phyloP scores from a whole-genome alignment of 225 moss, liverwort and hornwort genomes.

The Bryum argenteum region DNA sequence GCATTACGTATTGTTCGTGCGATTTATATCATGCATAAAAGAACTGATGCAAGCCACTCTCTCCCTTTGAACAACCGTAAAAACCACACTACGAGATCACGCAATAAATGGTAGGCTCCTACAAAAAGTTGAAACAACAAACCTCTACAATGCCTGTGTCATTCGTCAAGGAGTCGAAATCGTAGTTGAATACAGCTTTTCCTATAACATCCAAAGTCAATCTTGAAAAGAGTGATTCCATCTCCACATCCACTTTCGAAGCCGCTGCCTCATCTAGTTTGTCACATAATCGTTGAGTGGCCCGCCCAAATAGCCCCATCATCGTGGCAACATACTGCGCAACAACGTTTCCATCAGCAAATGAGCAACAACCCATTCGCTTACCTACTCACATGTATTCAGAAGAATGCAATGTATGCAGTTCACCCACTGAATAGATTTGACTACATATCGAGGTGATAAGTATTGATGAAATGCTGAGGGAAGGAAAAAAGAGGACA shows the following conservation, averaged over 20 bases:
- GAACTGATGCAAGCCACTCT: conserved; percentile 3
- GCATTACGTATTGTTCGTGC: background rate
- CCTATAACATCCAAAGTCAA: conserved; percentile 88
- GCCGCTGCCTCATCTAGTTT: conserved; percentile 64
- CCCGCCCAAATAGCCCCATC: conserved; percentile 68
- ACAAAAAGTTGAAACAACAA: conserved; percentile 9
- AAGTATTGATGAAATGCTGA: background rate
- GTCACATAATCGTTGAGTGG: conserved; percentile 66
- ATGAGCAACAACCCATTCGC: background rate
- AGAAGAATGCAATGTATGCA: background rate
- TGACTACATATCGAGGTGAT: background rate
- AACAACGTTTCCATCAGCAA: conserved; percentile 27
- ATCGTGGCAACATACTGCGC: conserved; percentile 81
- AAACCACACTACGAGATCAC: too few species aligned
- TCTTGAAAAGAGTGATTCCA: conserved; percentile 83
- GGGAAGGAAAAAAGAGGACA: background rate
- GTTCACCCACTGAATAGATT: background rate
- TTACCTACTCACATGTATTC: background rate
- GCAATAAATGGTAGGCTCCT: background rate
- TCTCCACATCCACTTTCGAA: conserved; percentile 65
- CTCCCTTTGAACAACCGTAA: too few species aligned
- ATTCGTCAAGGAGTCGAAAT: conserved; percentile 81
- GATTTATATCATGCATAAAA: too few species aligned
- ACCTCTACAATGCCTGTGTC: conserved; percentile 92
- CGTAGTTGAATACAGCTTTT: conserved; percentile 92